Percentiles rank a stretch among this genome's conserved stretches.
phyloP scores from a whole-genome alignment of 2,329 filamentous ascomycete species.

The Hypoxylon sp. region DNA sequence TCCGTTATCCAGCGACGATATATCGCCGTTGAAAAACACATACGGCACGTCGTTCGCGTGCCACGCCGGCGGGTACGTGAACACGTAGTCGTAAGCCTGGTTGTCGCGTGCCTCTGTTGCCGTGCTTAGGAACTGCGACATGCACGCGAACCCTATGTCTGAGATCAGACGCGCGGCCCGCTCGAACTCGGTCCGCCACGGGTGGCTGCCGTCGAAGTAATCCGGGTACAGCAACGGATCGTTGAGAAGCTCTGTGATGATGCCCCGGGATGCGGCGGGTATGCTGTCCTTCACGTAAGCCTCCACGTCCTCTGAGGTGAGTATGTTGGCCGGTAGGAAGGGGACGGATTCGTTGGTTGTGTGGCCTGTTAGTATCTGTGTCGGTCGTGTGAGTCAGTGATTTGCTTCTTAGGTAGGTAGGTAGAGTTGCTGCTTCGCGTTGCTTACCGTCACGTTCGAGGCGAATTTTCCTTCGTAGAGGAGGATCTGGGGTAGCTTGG shows the following conservation, averaged over 20 bases:
- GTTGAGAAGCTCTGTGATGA: conserved; percentile 52
- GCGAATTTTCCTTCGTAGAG: conserved; percentile 38
- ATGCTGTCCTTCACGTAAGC: conserved; percentile 25
- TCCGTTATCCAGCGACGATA: conserved; percentile 40
- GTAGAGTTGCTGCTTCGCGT: conserved; percentile 18
- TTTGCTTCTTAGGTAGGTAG: background rate
- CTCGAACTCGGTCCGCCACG: conserved; percentile 55
- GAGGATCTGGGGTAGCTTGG: conserved; percentile 38
- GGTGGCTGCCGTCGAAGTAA: conserved; percentile 46
- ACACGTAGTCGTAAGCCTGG: conserved; percentile 60
- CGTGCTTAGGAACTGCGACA: conserved; percentile 58
- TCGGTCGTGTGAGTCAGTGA: background rate
- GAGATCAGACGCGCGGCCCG: conserved; percentile 53
- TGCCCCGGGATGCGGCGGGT: conserved; percentile 29
- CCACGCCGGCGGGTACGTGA: conserved; percentile 60
- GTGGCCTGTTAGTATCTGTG: conserved; percentile 42
- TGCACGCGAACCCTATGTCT: conserved; percentile 60
- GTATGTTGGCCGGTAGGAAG: conserved; percentile 54
- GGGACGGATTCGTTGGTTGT: conserved; percentile 58
- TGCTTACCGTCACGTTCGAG: conserved; percentile 29
- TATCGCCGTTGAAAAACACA: conserved; percentile 58
- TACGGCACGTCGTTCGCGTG: conserved; percentile 63
- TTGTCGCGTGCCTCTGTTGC: conserved; percentile 58
- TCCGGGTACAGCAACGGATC: conserved; percentile 56
- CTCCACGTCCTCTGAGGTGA: conserved; percentile 44